Evolutionary conservation across 1,284 basidiomycete species (phyloP), one percentile per base, ranked within the genome.

Genomic region (Leccinum cinnamomeum): DNA sequence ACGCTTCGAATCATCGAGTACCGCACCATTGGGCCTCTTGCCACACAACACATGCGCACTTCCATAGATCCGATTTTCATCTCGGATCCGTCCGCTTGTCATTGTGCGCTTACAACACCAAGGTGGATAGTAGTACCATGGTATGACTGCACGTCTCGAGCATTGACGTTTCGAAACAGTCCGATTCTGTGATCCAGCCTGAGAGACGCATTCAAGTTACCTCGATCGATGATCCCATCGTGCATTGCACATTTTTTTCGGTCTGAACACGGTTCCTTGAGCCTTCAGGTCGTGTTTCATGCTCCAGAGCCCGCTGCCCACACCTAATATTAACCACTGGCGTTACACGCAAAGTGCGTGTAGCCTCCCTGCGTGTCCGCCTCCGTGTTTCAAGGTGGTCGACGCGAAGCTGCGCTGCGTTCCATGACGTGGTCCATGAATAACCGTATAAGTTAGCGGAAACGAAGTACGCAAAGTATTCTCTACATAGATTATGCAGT

Each of bases 401-500:
- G 14, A 54, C 33, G 23, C 16, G 41, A 48, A 54, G 50, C 14
- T 12, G 20, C 4, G 37, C 39, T 35, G 23, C 11, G n/a, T 44
- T n/a, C 25, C 30, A 11, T 25, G 33, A 58, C 14, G 28, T 46
- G 2, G 6, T 39, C 58, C 25, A 53, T 23, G 56, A 66, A 61
- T 61, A 63, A 58, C 60, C 18, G n/a, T 46, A 73, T 72, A 69
- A 69, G 50, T 67, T 69, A 70, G 59, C 5, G 14, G 28, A 62
- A 64, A 59, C 23, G 51, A 56, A 54, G 8, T 44, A 57, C 41
- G 11, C 14, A 57, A 53, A 64, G 64, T 62, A 67, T 67, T 46
- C 57, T 62, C 62, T 56, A 48, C 33, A 50, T 23, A 41, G 23
- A 35, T 5, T 18, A 41, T 54, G 51, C 7, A 28, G 46, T 78